These are phyloP conservation scores for Phialophora verrucosa DNA, from an alignment of 2,329 filamentous ascomycete species.

Conservation along the genomic window DNA sequence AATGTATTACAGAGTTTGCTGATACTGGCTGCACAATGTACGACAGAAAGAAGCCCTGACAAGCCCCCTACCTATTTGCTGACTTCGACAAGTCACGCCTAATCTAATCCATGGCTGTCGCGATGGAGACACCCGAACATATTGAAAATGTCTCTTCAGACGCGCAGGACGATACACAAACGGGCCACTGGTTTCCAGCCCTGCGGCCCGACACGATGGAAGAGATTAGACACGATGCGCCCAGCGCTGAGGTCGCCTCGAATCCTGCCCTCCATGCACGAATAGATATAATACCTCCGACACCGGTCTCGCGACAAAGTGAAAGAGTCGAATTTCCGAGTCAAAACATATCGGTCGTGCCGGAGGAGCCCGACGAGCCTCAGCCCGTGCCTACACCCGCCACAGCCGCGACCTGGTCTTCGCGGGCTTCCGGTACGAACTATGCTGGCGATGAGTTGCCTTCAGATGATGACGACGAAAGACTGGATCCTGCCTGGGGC, in stretches of 20 bases:
- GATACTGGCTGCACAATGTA: constrained; percentile 28
- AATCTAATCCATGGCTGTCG: constrained; percentile 8
- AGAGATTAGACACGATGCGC: constrained; percentile 4
- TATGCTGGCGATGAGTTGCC: constrained; percentile 30
- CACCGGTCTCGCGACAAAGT: constrained; percentile 11
- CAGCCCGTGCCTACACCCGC: background rate
- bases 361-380: background rate
- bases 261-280: background rate
- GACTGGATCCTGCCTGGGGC: constrained; percentile 39
- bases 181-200: constrained; percentile 62
- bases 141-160: constrained; percentile 17
- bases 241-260: constrained; percentile 8
- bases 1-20: constrained; percentile 31
- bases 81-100: constrained; percentile 26
- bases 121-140: constrained; percentile 22
- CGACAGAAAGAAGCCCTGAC: background rate
- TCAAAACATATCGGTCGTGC: background rate
- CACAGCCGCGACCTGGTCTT: constrained; percentile 6
- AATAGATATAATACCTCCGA: constrained; percentile 23
- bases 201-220: constrained; percentile 52
- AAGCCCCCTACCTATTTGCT: constrained; percentile 21
- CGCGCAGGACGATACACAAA: constrained; percentile 24
- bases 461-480: constrained; percentile 34
- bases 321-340: background rate
- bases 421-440: background rate